Base-by-base conservation (phyloP, 2,329 filamentous ascomycete genomes). In the Hypomyces rosellus region DNA sequence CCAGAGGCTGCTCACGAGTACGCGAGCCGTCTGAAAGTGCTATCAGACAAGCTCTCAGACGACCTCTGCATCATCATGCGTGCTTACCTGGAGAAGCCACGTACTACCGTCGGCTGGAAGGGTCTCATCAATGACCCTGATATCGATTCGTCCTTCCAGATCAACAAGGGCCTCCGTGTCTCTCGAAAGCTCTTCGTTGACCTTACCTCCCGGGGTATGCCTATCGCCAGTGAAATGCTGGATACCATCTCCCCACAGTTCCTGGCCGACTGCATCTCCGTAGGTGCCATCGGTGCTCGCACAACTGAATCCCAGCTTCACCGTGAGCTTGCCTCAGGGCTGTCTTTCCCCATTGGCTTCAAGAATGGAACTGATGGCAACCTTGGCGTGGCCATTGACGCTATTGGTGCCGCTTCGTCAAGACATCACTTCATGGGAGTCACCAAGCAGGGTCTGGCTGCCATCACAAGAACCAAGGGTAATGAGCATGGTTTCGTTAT, bases 401-500 rank as follows among this genome's bases (percentile, higher is more conserved):
- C 93, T 34, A 96, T 97, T 66, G 93, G 92, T 53, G 85, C 88
- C 30, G 88, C 87, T 1, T 84, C 85, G 51, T 78, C 86, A n/a
- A 84, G 81, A 69, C 93, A 99, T 71, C 92, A 96, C 76, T 99
- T 99, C 78, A 87, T 99, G 78, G 92, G 91, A 71, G 93, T 99
- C 45, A 99, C 93, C 33, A 99, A 99, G 78, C 91, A 96, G 66
- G 93, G 93, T 54, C 77, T 96, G 54, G 93, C 92, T 42, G 91
- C 93, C 55, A 97, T 99, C 61, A 96, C 91, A 45, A 84, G 89
- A 69, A 99, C 93, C 14, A 82, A 80, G 51, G 93, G 93, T 49
- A 99, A 99, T 69, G 88, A 96, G 72, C 89, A 99, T 72, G 95
- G 93, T 65, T 99, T 99, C 65, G 89, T 97, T 46, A 96, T 99